Base-by-base conservation (phyloP, 73 alveolate species). In the Paramecium primaurelia region DNA sequence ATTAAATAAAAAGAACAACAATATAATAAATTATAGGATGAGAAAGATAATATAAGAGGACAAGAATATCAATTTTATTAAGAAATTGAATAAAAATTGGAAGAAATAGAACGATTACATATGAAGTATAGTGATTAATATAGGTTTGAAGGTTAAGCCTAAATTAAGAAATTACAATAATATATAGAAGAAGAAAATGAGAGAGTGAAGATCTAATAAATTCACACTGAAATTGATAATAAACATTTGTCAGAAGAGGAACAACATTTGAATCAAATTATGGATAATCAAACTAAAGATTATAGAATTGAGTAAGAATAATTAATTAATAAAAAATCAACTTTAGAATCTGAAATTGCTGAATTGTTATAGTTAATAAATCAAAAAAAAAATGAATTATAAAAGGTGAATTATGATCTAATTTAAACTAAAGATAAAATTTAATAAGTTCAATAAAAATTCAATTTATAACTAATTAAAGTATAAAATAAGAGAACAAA, bases 221-320 rank as follows among this genome's bases (percentile, higher is more conserved):
- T 80, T 9, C 91, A 80, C 16, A 80, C 91, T 32, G 91, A 80
- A 25, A 80, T 80, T 38, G 75, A 80, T 80, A 45, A 37, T 80
- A 80, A 80, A 49, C 91, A 80, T 80, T 80, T 80, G 18, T 71
- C n/a, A 20, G 91, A 80, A 45, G 91, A 80, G n/a, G 91, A 80
- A 80, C 25, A 80, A 45, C 91, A 80, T n/a, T 8, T 80, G 22
- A 42, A 49, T 45, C 34, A 80, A 49, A 80, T 80, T 7, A 80
- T 80, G 91, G 91, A 80, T 47, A 80, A 80, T 49, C 30, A 80
- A 45, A 45, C 91, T 18, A 80, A 80, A 14, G 71, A 80, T 25
- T 80, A 80, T 80, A 20, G 91, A 26, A 32, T 26, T 10, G 91
- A 80, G 20, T 80, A 80, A 10, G 91, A 80, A 4, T 9, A 40